These are phyloP conservation scores for Pseudocercospora fuligena DNA, from an alignment of 2,329 filamentous ascomycete genomes.

Conservation along the genomic window DNA sequence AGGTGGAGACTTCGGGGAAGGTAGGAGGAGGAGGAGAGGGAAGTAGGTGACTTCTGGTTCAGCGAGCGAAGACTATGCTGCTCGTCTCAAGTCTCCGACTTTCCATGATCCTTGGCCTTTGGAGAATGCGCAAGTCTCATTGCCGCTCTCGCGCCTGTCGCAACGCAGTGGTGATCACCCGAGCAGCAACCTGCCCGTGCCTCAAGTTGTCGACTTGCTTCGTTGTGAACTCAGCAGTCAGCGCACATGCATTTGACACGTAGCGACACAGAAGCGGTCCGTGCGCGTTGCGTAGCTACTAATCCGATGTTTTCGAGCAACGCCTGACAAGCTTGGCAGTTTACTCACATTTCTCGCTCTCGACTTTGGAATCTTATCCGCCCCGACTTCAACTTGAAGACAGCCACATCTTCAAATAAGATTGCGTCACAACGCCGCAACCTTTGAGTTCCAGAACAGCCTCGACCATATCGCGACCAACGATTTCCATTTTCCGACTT, in stretches of 20 bases:
- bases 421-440: background rate
- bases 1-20: background rate
- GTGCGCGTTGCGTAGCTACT: background rate
- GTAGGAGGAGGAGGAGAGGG: background rate
- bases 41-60: background rate
- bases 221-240: background rate
- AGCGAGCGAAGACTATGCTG: background rate
- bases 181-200: background rate
- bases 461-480: background rate
- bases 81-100: background rate
- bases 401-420: background rate
- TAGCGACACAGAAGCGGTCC: background rate
- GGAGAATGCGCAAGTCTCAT: background rate
- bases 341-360: background rate
- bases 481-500: background rate
- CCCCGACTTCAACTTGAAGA: too few relatives aligned
- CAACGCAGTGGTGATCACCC: background rate
- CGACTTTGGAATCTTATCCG: background rate
- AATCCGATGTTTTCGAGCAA: background rate
- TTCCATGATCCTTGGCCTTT: background rate
- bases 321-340: background rate
- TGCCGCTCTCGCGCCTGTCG: background rate
- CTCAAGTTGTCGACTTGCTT: background rate
- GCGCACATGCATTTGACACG: background rate
- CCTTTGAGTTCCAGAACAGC: background rate